Evolutionary conservation across 495 filamentous ascomycete genomes (phyloP), one percentile per base, ranked within the genome.

Genomic region (Aspergillus sparsus): DNA sequence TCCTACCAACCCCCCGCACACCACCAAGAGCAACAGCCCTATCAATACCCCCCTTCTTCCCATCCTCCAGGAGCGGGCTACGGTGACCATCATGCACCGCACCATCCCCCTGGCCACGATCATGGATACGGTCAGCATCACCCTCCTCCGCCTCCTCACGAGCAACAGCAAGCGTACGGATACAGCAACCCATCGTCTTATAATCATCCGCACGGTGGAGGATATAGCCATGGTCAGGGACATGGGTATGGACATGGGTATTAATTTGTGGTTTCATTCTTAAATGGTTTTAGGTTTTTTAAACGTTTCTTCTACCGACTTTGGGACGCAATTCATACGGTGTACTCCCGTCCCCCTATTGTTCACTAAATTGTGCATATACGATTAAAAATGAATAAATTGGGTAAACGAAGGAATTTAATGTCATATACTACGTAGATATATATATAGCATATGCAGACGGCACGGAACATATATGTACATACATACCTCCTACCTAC

Each of bases 41-140:
- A 63, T 18, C 47, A 67, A 45, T 49, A 45, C 8, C 15, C 47
- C 18, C 44, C 57, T 10, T 50, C 53, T 27, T 47, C 52, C 50
- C 57, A 64, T 7, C 55, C 63, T 33, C 33, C 46, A 13, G 5
- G 44, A 18, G n/a, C 15, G 18, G 44, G 15, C 44, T 21, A 47
- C 44, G 44, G 44, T 21, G 44, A 47, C 11, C 15, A 7, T 18
- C 27, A 47, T 47, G 15, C n/a, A 21, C 27, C n/a, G 15, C 16
- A 7, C 8, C 44, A 47, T n/a, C 15, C 16, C 15, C 44, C n/a
- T 1, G 15, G 15, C 11, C 6, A 6, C 6, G 44, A 21, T 16
- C 10, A 15, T 7, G 44, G 44, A 47, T 47, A 47, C 11, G 44
- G 44, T 16, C 50, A 41, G 45, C 33, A 21, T 21, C 33, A 31